Evolutionary conservation across 2,329 filamentous ascomycete genomes (phyloP).

Genomic region (Colletotrichum cuscutae): DNA sequence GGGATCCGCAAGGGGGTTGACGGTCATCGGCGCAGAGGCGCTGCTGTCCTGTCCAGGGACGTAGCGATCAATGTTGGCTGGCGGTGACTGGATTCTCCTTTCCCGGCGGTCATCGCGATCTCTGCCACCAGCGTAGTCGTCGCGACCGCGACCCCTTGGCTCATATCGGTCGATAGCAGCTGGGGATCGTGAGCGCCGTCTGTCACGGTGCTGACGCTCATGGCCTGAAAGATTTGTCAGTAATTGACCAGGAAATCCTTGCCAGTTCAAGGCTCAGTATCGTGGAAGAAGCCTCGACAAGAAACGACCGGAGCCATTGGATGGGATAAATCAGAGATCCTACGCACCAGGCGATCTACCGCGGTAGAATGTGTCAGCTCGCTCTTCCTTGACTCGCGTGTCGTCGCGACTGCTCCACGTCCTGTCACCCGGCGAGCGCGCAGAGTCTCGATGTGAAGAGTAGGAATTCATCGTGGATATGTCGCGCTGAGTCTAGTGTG

Average conservation of each 20-base stretch:
- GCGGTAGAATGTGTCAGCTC: constrained; percentile 71
- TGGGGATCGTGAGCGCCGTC: constrained; percentile 76
- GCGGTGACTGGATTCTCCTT: constrained; percentile 69
- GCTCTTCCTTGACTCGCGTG: constrained; percentile 60
- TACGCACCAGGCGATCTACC: constrained; percentile 77
- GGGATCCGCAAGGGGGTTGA: constrained; percentile 79
- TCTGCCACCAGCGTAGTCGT: constrained; percentile 69
- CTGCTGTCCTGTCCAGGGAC: constrained; percentile 76
- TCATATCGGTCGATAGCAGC: constrained; percentile 80
- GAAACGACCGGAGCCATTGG: neutral
- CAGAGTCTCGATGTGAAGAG: constrained; percentile 62
- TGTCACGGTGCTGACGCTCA: constrained; percentile 65
- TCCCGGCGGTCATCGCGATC: constrained; percentile 65
- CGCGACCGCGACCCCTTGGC: constrained; percentile 71
- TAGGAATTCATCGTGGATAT: constrained; percentile 63
- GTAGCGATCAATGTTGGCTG: constrained; percentile 85
- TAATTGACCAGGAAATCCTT: constrained; percentile 14
- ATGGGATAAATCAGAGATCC: neutral
- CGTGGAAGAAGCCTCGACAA: neutral
- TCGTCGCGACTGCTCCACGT: constrained; percentile 65
- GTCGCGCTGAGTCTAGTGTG: neutral
- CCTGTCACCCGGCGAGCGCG: constrained; percentile 64
- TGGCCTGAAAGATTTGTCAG: constrained; percentile 52
- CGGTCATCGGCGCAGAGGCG: constrained; percentile 53
- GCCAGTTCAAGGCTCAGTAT: neutral